These are phyloP conservation scores for Clavaria fumosa DNA, from an alignment of 768 basidiomycete genomes.

Conservation along the genomic window DNA sequence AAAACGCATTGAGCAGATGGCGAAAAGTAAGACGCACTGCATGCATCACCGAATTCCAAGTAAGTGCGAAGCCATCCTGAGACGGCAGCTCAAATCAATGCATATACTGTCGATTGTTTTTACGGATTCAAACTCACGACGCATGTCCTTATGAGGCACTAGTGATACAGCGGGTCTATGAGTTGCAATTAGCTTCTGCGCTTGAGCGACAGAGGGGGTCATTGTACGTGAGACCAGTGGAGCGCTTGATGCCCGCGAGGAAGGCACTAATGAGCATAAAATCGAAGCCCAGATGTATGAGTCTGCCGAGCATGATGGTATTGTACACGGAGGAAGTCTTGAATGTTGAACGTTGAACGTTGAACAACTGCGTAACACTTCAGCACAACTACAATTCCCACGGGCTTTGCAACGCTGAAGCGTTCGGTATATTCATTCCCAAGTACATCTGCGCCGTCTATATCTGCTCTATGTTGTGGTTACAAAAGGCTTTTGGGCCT, in stretches of 20 bases:
- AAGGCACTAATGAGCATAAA: constrained; percentile 67
- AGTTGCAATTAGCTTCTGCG: too few relatives aligned
- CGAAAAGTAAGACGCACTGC: neutral
- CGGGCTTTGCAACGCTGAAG: too few relatives aligned
- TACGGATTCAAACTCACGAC: constrained; percentile 65
- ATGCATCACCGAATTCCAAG: constrained; percentile 58
- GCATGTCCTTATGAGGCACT: constrained; percentile 79
- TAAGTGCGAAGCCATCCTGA: constrained; percentile 61
- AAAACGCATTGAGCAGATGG: constrained; percentile 6
- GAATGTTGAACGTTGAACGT: too few relatives aligned
- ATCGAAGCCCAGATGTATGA: constrained; percentile 59
- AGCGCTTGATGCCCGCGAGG: constrained; percentile 71
- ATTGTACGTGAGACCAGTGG: constrained; percentile 77
- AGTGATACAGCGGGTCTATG: constrained; percentile 57
- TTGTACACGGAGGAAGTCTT: too few relatives aligned
- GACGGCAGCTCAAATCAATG: neutral
- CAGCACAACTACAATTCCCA: too few relatives aligned
- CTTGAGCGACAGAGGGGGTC: constrained; percentile 58
- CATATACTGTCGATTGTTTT: too few relatives aligned
- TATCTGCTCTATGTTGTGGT: too few relatives aligned
- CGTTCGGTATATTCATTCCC: too few relatives aligned
- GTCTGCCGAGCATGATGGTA: constrained; percentile 8
- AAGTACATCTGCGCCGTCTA: too few relatives aligned
- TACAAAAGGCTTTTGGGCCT: too few relatives aligned
- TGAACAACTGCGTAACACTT: too few relatives aligned